Evolutionary conservation across 345 rosid species (phyloP).

Genomic region (Euphorbia tirucalli): DNA sequence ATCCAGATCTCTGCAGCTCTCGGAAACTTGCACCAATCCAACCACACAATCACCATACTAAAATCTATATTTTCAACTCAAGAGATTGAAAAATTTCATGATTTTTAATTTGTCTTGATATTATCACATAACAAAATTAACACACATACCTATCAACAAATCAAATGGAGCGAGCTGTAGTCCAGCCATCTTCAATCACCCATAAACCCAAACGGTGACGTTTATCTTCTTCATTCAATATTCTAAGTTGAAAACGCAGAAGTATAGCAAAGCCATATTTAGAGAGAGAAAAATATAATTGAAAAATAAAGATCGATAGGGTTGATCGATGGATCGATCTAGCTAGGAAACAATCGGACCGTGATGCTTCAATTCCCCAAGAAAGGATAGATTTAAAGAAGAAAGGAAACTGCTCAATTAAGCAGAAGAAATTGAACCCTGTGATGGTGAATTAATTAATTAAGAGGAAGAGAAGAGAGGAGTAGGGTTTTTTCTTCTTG

Average conservation of each 20-base stretch:
- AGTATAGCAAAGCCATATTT: constrained; percentile 3
- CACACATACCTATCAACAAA: not conserved
- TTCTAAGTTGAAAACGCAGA: constrained; percentile 2
- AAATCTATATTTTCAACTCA: not conserved
- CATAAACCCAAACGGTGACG: no score
- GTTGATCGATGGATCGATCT: no score
- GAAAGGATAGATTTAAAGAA: no score
- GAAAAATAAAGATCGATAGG: no score
- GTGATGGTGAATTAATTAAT: not conserved
- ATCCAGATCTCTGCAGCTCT: constrained; percentile 18
- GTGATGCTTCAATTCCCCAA: constrained; percentile 61
- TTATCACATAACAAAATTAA: not conserved
- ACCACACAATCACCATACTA: not conserved
- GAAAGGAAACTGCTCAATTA: constrained; percentile 18
- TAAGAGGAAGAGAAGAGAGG: not conserved
- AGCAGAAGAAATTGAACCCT: constrained; percentile 21
- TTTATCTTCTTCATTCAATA: no score
- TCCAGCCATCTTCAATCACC: no score
- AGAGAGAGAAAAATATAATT: not conserved
- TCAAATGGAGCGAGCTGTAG: constrained; percentile 13
- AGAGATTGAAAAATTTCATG: not conserved
- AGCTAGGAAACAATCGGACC: constrained; percentile 51
- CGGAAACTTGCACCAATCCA: constrained; percentile 20
- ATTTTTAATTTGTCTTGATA: not conserved
- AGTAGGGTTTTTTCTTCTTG: constrained; percentile 47